Evolutionary conservation across 495 filamentous ascomycete species (phyloP), one percentile per base, ranked within the genome.

Genomic region (Penicillium manginii): DNA sequence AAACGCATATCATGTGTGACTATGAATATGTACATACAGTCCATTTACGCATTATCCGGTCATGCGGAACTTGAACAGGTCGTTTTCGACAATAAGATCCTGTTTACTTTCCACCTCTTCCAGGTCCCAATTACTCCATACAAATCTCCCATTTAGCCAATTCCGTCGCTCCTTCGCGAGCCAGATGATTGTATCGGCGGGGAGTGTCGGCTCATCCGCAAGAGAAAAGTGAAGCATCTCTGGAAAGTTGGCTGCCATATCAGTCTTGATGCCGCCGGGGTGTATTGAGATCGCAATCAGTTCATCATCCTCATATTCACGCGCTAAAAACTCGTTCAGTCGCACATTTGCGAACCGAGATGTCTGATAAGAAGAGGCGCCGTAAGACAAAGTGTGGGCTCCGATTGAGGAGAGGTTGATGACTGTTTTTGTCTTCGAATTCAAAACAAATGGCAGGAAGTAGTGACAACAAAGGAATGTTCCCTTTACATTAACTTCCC

Each of bases 71-170:
- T 64, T 64, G 45, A 60, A 56, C 23, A 61, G 43, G 32, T 65
- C 49, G 7, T 15, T 50, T 19, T 54, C 22, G 3, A 78, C 65
- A 64, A 81, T 77, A 21, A 82, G 69, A n/a, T 75, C 59, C 52
- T 77, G 77, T 67, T 63, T 77, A 12, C 40, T 56, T 62, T 78
- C 72, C 29, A 81, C 59, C 63, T 81, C 73, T 14, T 73, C 64
- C 75, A 84, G 75, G 58, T 81, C 75, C 81, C 79, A 84, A 4
- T 18, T 35, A 8, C 51, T 71, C 19, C 54, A 71, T 26, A 77
- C 43, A 58, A 82, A 85, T 55, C 82, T 61, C 0, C 82, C 83
- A 22, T 65, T 71, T 12, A 86, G 62, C 83, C 83, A 86, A 43
- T 74, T 66, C 40, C 81, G 61, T 51, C 69, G 78, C 60, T 81